Base-by-base conservation (phyloP, 495 filamentous ascomycete genomes). In the Lophiostoma macrostomum region DNA sequence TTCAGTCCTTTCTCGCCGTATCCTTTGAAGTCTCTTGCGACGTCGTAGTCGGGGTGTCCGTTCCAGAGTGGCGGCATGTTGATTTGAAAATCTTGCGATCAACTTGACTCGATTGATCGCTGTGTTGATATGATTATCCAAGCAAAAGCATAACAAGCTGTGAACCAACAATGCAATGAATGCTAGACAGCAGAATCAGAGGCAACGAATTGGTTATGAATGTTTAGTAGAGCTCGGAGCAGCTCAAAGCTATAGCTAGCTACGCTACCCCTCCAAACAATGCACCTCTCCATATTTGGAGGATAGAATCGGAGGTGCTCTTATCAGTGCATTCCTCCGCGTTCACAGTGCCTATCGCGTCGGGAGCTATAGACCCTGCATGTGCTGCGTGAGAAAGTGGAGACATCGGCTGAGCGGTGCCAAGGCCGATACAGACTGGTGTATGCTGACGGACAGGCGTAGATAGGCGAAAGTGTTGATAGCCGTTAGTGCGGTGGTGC, bases 1-100 rank as follows among this genome's bases (percentile, higher is more conserved):
- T 73, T 50, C 38, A 68, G 63, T 1, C 60, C 56, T 19, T 67
- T 51, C 38, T 67, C 63, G 25, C 70, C 69, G 53, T 71, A 73
- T 18, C 70, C 69, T 22, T 48, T 39, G 23, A 67, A 47, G 38
- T 67, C 54, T 43, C 64, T 57, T 3, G 53, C 42, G 41, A 53
- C 47, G 57, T 64, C 64, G 42, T 64, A 67, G 40, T 59, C 53
- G 29, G 62, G 52, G 25, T 55, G 34, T 5, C 43, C 41, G 42
- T 20, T 14, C 42, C 43, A 55, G 27, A 55, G 5, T 16, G 52
- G 32, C 3, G 52, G 41, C 52, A 55, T 55, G 8, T 10, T n/a
- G 8, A 12, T 16, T 8, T 18, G 5, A 37, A 13, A n/a, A 6
- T n/a, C n/a, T n/a, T n/a, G n/a, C n/a, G n/a, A n/a, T n/a, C n/a